A percentile compares a stretch with the other conserved stretches of the same genome.
These are phyloP conservation scores for Moesziomyces parantarcticus DNA, from an alignment of 1,284 basidiomycete genomes.

Conservation along the genomic window DNA sequence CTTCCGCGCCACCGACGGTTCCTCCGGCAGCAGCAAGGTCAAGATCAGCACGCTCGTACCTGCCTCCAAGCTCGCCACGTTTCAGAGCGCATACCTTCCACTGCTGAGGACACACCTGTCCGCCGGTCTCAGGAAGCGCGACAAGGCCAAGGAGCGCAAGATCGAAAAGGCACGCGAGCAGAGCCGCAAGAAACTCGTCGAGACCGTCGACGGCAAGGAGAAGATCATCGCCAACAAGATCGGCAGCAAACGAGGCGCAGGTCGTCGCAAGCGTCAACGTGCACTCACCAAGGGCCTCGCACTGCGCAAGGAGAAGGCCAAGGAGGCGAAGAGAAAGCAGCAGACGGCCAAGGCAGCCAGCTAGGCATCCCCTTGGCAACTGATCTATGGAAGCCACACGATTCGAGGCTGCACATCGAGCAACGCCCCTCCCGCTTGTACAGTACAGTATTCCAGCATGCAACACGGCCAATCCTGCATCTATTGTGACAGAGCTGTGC, in stretches of 20 bases:
- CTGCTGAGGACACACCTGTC: constrained; percentile 55
- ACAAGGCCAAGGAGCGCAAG: constrained; percentile 65
- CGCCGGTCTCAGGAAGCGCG: constrained; percentile 55
- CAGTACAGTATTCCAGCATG: too few relatives aligned
- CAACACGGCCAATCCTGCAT: too few relatives aligned
- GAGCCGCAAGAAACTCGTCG: constrained; percentile 55
- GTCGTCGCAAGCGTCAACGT: constrained; percentile 52
- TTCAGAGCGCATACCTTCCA: constrained; percentile 52
- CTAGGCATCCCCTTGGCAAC: not conserved
- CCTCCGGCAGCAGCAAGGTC: constrained; percentile 40
- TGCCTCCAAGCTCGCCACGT: constrained; percentile 39
- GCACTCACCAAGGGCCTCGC: constrained; percentile 48
- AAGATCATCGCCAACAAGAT: constrained; percentile 48
- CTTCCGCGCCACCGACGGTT: constrained; percentile 61
- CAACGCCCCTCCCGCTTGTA: too few relatives aligned
- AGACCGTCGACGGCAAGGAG: constrained; percentile 52
- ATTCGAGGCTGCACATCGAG: too few relatives aligned
- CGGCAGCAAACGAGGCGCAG: constrained; percentile 58
- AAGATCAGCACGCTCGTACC: constrained; percentile 55
- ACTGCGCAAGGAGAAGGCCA: constrained; percentile 48
- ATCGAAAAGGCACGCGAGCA: constrained; percentile 55
- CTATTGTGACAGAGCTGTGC: too few relatives aligned
- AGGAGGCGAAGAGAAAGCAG: constrained; percentile 39
- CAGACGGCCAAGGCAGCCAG: constrained; percentile 23
- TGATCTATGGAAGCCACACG: too few relatives aligned